phyloP scores from a whole-genome alignment of 2,329 filamentous ascomycete genomes.

The Cercospora sesami region DNA sequence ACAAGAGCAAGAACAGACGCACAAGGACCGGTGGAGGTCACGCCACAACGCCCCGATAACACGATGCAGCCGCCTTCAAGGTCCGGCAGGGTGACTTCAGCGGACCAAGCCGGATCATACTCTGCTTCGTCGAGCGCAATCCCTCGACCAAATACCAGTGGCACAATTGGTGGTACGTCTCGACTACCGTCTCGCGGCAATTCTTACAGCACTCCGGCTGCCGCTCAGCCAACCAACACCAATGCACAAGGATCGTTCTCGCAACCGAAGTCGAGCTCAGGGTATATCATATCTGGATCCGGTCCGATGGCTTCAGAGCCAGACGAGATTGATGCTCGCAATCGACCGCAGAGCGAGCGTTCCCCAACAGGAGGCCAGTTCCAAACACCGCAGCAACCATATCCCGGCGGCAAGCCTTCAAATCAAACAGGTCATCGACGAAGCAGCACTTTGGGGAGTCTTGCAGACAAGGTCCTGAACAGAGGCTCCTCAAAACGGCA shows the following conservation, averaged over 20 bases:
- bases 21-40: constrained; percentile 53
- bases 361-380: constrained; percentile 49
- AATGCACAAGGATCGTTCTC: constrained; percentile 89
- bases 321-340: constrained; percentile 49
- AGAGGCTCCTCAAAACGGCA: constrained; percentile 53
- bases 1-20: constrained; percentile 58
- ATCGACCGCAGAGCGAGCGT: constrained; percentile 59
- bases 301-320: constrained; percentile 58
- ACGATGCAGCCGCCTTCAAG: constrained; percentile 41
- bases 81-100: constrained; percentile 50
- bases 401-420: constrained; percentile 66
- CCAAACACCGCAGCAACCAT: constrained; percentile 52
- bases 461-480: constrained; percentile 82
- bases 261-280: constrained; percentile 66
- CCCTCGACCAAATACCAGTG: constrained; percentile 75
- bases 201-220: constrained; percentile 84
- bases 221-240: constrained; percentile 81
- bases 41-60: constrained; percentile 33
- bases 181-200: constrained; percentile 69
- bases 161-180: constrained; percentile 63
- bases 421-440: constrained; percentile 66
- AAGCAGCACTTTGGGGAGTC: constrained; percentile 55
- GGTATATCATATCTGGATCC: constrained; percentile 66
- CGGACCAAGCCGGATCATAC: constrained; percentile 45
- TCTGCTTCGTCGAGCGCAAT: constrained; percentile 38